Base-by-base conservation (phyloP, 2,329 filamentous ascomycete species). In the Fusarium metavorans region DNA sequence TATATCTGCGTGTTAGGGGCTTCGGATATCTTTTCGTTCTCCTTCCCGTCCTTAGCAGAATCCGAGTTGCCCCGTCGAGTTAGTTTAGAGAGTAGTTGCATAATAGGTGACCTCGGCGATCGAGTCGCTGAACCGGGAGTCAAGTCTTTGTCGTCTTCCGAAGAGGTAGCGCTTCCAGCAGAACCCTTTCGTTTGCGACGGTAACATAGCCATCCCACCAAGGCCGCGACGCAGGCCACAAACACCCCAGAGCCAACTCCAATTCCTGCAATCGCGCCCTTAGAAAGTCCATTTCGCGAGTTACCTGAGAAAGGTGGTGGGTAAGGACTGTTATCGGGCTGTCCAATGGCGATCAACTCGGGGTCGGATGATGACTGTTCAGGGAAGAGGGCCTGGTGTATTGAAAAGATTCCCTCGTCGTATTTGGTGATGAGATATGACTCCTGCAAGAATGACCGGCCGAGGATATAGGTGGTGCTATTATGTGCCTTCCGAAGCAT, bases 381-480 rank as follows among this genome's bases (percentile, higher is more conserved):
- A n/a, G 90, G 86, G 77, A 90, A 88, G 60, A 77, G 76, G 11
- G 90, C 89, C 75, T 91, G 88, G 64, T 90, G 86, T 27, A 92
- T 76, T 1, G 88, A 88, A 78, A 90, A 91, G 14, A 80, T 80
- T 18, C 81, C 83, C 39, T 84, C 84, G 70, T 91, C 89, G 76
- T 90, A 91, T 72, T 87, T 87, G 30, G 87, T 89, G 35, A 89
- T 85, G 7, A 91, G 80, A 69, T 91, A 91, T 2, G 92, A 88
- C 81, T 94, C 92, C 79, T 94, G 93, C 64, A 95, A 83, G 73
- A 94, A 94, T 0, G 89, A 88, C 37, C 92, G 87, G 9, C 93
- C 93, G 39, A 94, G 86, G 14, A 92, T 88, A 80, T 90, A 88
- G 72, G 90, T 86, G 16, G 84, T 85, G 39, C 86, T 85, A 66